These are phyloP conservation scores for Acanthamoeba healyi DNA, from an alignment of 208 protist species.

Conservation along the genomic window DNA sequence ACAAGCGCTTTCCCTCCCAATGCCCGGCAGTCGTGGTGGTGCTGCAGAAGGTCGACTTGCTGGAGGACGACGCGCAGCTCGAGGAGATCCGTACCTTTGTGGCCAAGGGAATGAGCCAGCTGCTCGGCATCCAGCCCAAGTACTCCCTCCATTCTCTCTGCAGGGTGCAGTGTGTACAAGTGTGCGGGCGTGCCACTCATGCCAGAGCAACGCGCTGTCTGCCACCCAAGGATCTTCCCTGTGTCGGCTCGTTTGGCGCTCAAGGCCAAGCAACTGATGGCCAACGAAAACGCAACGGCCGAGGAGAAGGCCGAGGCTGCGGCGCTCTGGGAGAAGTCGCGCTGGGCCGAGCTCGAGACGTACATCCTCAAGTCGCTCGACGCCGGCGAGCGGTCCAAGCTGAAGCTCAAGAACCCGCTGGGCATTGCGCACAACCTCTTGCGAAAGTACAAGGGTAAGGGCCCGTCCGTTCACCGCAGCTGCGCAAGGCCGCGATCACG, in stretches of 20 bases:
- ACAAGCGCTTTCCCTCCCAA: too few relatives aligned
- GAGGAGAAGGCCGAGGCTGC: slow-evolving; percentile 1
- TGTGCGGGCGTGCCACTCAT: neutral
- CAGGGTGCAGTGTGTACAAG: neutral
- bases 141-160: neutral
- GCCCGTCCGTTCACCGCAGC: neutral
- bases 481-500: too few relatives aligned
- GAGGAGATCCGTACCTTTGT: slow-evolving; percentile 24
- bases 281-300: neutral
- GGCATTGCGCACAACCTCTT: slow-evolving; percentile 48
- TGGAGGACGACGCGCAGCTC: slow-evolving; percentile 70
- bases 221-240: slow-evolving; percentile 75
- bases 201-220: neutral
- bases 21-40: slow-evolving; percentile 71
- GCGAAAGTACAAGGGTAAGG: neutral
- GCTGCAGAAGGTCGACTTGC: slow-evolving; percentile 77
- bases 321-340: slow-evolving; percentile 60
- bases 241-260: slow-evolving; percentile 77
- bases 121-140: slow-evolving; percentile 47
- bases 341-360: slow-evolving; percentile 76
- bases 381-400: slow-evolving; percentile 55
- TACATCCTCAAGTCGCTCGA: slow-evolving; percentile 81
- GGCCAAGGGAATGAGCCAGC: slow-evolving; percentile 32
- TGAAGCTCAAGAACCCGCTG: slow-evolving; percentile 81
- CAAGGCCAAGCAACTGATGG: slow-evolving; percentile 71